These are phyloP conservation scores for Nowakowskiella sp. DNA, from an alignment of 192 early-diverging fungal genomes.

Conservation along the genomic window DNA sequence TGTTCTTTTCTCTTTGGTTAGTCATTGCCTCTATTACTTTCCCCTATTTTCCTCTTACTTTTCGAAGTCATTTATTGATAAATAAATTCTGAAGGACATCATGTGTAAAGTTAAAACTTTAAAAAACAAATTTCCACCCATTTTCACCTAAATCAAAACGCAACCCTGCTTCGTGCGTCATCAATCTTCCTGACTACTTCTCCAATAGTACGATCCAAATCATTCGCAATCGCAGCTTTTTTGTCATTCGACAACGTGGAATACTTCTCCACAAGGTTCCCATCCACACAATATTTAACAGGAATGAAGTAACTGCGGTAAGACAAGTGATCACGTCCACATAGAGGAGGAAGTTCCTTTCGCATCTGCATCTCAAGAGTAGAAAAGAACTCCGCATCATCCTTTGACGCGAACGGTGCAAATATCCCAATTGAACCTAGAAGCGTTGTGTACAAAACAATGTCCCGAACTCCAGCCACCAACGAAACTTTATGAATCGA, in stretches of 20 bases:
- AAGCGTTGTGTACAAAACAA: slow-evolving; percentile 81
- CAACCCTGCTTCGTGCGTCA: slow-evolving; percentile 57
- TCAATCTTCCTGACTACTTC: slow-evolving; percentile 94
- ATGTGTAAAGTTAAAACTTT: too few relatives aligned
- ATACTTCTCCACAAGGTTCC: slow-evolving; percentile 89
- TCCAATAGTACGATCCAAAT: slow-evolving; percentile 70
- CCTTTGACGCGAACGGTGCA: slow-evolving; percentile 78
- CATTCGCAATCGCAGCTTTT: slow-evolving; percentile 71
- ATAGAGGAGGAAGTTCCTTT: slow-evolving; percentile 56
- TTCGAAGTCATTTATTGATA: too few relatives aligned
- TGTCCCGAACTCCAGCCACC: slow-evolving; percentile 76
- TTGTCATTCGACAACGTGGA: slow-evolving; percentile 64
- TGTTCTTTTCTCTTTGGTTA: too few relatives aligned
- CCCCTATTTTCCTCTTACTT: too few relatives aligned
- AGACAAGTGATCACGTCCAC: slow-evolving; percentile 80
- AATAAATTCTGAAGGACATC: too few relatives aligned
- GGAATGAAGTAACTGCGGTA: slow-evolving; percentile 78
- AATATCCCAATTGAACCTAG: slow-evolving; percentile 77
- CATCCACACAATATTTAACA: slow-evolving; percentile 65
- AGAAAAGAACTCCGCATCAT: slow-evolving; percentile 91
- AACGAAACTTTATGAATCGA: slow-evolving; percentile 69
- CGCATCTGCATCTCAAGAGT: slow-evolving; percentile 86
- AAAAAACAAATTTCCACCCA: too few relatives aligned
- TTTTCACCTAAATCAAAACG: too few relatives aligned
- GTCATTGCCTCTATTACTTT: too few relatives aligned